Evolutionary conservation across 768 basidiomycete species (phyloP).

Genomic region (Mycena vulgaris): DNA sequence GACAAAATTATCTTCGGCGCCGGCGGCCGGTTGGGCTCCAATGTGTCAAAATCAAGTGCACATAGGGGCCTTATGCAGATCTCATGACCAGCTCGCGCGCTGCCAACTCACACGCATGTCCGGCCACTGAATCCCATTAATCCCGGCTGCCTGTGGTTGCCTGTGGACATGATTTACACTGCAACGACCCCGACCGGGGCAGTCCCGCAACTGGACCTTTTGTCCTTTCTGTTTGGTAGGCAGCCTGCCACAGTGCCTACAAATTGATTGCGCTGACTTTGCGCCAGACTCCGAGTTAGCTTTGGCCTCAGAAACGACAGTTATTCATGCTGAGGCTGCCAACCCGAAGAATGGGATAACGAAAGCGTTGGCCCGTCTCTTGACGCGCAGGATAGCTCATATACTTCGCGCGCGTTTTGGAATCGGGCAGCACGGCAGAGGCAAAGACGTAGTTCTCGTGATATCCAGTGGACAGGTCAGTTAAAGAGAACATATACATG

Average conservation of each 20-base stretch:
- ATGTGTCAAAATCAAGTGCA: too few relatives aligned
- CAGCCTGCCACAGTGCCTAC: background rate
- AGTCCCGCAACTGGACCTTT: conserved; percentile 31
- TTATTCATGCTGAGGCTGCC: conserved; percentile 34
- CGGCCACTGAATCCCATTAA: too few relatives aligned
- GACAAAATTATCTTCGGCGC: too few relatives aligned
- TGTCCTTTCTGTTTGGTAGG: conserved; percentile 28
- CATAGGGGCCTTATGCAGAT: too few relatives aligned
- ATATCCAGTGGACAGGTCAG: conserved; percentile 30
- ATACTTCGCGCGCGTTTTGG: conserved; percentile 32
- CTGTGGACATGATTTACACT: conserved; percentile 26
- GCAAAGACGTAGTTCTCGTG: conserved; percentile 33
- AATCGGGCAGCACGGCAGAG: conserved; percentile 23
- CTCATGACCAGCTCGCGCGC: too few relatives aligned
- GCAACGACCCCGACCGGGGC: background rate
- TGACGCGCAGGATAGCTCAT: conserved; percentile 31
- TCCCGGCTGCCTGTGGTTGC: background rate
- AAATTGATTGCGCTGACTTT: background rate
- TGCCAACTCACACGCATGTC: too few relatives aligned
- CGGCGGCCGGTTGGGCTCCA: too few relatives aligned
- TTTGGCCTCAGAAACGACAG: conserved; percentile 21
- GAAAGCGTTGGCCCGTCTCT: conserved; percentile 24
- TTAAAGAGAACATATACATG: background rate
- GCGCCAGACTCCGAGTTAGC: conserved; percentile 7
- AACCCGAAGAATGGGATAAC: conserved; percentile 29